Percentiles rank a stretch among this genome's conserved stretches.
Conservation (phyloP, 441 rosid species). For the Bocquillonia castaneifolia region DNA sequence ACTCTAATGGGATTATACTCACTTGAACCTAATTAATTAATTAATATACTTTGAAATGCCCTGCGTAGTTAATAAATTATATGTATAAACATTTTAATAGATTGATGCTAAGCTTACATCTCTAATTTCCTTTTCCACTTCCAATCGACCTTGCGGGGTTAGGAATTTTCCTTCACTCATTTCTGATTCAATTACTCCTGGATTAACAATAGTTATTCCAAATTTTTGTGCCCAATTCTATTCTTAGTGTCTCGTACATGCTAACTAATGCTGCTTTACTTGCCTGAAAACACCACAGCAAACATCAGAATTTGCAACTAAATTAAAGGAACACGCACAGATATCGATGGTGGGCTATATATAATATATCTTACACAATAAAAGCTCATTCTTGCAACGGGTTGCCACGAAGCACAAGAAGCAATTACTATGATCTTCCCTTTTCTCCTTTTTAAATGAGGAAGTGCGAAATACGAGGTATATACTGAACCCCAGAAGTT, state of each 20-base stretch:
- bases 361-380: constrained; percentile 36
- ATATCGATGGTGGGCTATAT: no score
- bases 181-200: constrained; percentile 37
- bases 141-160: constrained; percentile 32
- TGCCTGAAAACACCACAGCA: constrained; percentile 27
- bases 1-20: no score
- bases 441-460: constrained; percentile 38
- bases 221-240: constrained; percentile 29
- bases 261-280: constrained; percentile 42
- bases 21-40: no score
- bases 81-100: background rate
- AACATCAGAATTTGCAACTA: background rate
- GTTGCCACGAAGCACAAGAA: constrained; percentile 44
- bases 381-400: constrained; percentile 40
- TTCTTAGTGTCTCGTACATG: constrained; percentile 36
- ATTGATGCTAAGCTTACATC: constrained; percentile 29
- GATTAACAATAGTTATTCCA: constrained; percentile 43
- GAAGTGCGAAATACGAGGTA: constrained; percentile 42
- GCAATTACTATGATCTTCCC: constrained; percentile 49
- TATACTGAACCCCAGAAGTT: constrained; percentile 63
- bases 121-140: constrained; percentile 34
- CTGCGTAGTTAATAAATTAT: no score
- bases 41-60: no score
- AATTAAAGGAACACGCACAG: no score
- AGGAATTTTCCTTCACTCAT: constrained; percentile 33